Evolutionary conservation across 2,329 filamentous ascomycete species (phyloP).

Genomic region (Diaporthe citrichinensis): DNA sequence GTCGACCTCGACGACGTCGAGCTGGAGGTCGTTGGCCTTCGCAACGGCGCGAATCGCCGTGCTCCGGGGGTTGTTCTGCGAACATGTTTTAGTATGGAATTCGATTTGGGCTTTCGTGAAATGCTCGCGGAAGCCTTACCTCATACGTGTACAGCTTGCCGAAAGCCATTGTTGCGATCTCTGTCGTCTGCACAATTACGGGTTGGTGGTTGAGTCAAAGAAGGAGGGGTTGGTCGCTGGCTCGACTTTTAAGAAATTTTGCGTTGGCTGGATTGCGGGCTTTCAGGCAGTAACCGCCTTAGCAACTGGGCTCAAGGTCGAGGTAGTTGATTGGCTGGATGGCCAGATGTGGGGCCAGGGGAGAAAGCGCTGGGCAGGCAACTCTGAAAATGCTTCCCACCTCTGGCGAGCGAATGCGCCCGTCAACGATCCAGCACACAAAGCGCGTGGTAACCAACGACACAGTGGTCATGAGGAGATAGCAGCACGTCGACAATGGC

Average conservation of each 20-base stretch:
- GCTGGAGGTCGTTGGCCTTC: constrained; percentile 95
- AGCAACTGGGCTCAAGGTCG: neutral
- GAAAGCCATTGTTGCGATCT: constrained; percentile 85
- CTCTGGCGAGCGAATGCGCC: constrained; percentile 32
- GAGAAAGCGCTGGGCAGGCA: constrained; percentile 4
- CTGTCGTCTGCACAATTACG: constrained; percentile 42
- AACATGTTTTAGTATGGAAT: neutral
- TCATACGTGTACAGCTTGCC: constrained; percentile 94
- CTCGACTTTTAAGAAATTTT: constrained; percentile 23
- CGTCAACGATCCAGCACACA: constrained; percentile 6
- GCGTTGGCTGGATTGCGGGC: constrained; percentile 1
- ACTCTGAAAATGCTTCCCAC: constrained; percentile 36
- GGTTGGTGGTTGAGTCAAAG: constrained; percentile 44
- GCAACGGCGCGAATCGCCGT: constrained; percentile 91
- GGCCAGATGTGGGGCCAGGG: neutral
- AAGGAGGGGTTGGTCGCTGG: constrained; percentile 32
- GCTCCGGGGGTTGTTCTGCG: constrained; percentile 89
- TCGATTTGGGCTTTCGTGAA: neutral
- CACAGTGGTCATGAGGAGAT: constrained; percentile 41
- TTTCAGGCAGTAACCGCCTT: constrained; percentile 26
- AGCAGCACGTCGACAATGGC: constrained; percentile 39
- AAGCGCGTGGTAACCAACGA: constrained; percentile 28
- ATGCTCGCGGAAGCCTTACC: constrained; percentile 65
- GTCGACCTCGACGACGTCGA: constrained; percentile 85
- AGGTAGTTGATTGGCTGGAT: constrained; percentile 12